Evolutionary conservation across 164 flowering plant species (phyloP).

Genomic region (Sedum album): DNA sequence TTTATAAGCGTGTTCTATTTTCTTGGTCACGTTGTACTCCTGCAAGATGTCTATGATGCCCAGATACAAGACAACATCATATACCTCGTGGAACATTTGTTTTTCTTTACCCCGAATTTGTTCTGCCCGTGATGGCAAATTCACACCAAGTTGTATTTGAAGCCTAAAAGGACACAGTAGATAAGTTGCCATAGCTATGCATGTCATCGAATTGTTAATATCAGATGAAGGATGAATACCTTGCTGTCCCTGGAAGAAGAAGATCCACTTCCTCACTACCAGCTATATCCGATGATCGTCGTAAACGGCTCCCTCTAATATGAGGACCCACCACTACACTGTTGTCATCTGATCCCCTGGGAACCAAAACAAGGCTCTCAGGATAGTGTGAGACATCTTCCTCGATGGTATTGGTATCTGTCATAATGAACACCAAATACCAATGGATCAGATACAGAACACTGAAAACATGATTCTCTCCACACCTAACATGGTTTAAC

Average conservation of each 20-base stretch:
- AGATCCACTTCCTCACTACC: constrained; percentile 96
- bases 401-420: constrained; percentile 55
- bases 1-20: constrained; percentile 87
- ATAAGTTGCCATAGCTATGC: too few species aligned
- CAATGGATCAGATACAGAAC: constrained; percentile 7
- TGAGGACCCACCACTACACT: constrained; percentile 89
- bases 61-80: constrained; percentile 82
- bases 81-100: constrained; percentile 49
- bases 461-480: background rate
- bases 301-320: constrained; percentile 78
- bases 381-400: constrained; percentile 75
- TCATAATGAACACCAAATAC: constrained; percentile 14
- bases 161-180: constrained; percentile 43
- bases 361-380: constrained; percentile 86
- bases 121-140: constrained; percentile 99
- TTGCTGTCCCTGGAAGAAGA: constrained; percentile 94
- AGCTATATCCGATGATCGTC: constrained; percentile 69
- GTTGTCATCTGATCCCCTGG: constrained; percentile 57
- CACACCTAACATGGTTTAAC: background rate
- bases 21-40: constrained; percentile 85
- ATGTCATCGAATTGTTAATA: background rate
- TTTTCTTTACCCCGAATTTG: constrained; percentile 35
- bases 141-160: constrained; percentile 98
- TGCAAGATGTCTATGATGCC: constrained; percentile 95
- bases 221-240: constrained; percentile 33